Evolutionary conservation across 176 grass and related monocot species (phyloP), one percentile per base, ranked within the genome.

Genomic region (Raddia distichophylla): DNA sequence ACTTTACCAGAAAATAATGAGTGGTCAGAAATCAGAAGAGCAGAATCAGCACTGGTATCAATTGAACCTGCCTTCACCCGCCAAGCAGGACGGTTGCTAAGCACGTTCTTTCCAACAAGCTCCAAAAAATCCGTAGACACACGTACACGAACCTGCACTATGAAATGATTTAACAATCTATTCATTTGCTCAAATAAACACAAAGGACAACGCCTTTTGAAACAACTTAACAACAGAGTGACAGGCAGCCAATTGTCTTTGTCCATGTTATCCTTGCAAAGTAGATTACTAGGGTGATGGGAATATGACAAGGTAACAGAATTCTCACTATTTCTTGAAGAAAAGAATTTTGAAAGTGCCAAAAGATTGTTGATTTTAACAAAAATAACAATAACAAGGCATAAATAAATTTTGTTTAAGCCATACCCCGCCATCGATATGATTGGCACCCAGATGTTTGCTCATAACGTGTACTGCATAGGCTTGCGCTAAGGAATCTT

Each of bases 1-100:
- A 74, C 10, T 40, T 84, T 93, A 93, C 95, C 76, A 67, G 82
- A 71, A 84, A 98, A 93, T 73, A 91, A 53, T 47, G 96, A 93
- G 85, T 95, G 93, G 63, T 98, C 96, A 73, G 90, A 82, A 74
- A 98, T 85, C 76, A 98, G 88, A 90, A 98, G 87, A 68, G 86
- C 90, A 35, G 89, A 91, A 75, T 84, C 84, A 60, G 83, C 75
- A 2, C 55, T 62, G 14, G 52, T 77, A 77, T 98, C 90, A 65
- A 95, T 90, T 88, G 82, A 52, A n/a, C 90, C 87, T 63, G 84
- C 86, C 84, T 89, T 80, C 80, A 98, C 82, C 73, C 92, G 85
- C 90, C 90, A 90, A 78, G 63, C 34, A 82, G 92, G 96, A 76
- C 90, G 90, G 67, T 82, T 77, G 49, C 46, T 63, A 45, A 87